These are phyloP conservation scores for Penicillium psychrosexuale DNA, from an alignment of 2,329 filamentous ascomycete genomes.

Conservation along the genomic window DNA sequence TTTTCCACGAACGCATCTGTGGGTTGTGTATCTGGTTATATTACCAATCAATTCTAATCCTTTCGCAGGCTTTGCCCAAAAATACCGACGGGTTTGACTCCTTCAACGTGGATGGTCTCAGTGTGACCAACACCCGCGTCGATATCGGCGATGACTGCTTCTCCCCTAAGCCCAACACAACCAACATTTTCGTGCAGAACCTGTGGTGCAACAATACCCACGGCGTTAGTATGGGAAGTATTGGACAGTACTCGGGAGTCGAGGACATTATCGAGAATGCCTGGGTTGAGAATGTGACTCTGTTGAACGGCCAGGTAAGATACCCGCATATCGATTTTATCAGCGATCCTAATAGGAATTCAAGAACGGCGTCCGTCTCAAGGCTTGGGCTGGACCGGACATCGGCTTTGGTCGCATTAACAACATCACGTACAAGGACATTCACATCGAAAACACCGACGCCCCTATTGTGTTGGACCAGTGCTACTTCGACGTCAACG, in stretches of 20 bases:
- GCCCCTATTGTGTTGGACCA: conserved; percentile 58
- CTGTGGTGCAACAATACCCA: conserved; percentile 61
- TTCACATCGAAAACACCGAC: conserved; percentile 59
- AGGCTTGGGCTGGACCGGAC: conserved; percentile 58
- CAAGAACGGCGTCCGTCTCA: conserved; percentile 57
- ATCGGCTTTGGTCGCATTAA: conserved; percentile 60
- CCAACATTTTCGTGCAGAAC: conserved; percentile 57
- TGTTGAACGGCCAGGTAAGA: conserved; percentile 49
- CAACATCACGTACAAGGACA: conserved; percentile 62
- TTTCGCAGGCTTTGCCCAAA: conserved; percentile 47
- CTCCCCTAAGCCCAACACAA: conserved; percentile 59
- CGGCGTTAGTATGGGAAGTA: conserved; percentile 57
- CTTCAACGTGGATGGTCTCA: conserved; percentile 55
- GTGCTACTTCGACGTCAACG: conserved; percentile 60
- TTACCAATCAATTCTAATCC: neutral
- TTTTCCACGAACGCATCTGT: conserved; percentile 49
- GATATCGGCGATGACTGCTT: conserved; percentile 61
- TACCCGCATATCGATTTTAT: too few relatives aligned
- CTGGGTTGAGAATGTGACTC: conserved; percentile 58
- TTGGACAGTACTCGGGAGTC: conserved; percentile 57
- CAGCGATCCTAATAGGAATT: conserved; percentile 25
- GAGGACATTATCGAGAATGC: conserved; percentile 57
- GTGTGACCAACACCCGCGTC: conserved; percentile 51
- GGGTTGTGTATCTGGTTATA: neutral
- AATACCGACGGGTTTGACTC: conserved; percentile 65